These are phyloP conservation scores for Lachnellula cervina DNA, from an alignment of 2,329 filamentous ascomycete genomes.

Conservation along the genomic window DNA sequence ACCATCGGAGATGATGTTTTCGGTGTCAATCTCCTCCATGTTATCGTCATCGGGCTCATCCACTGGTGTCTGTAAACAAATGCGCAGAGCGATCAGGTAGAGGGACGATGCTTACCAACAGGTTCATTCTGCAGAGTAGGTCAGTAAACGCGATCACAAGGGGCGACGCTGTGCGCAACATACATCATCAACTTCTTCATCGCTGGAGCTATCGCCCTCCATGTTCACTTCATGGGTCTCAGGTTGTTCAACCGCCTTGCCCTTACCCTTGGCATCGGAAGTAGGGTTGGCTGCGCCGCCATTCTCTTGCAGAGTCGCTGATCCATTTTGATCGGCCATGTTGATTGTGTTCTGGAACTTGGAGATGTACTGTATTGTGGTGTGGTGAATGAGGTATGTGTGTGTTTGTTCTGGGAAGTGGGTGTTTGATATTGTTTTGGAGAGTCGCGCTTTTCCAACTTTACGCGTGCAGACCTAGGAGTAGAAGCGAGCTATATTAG, in stretches of 20 bases:
- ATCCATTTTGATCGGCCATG: conserved; percentile 41
- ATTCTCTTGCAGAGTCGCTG: conserved; percentile 35
- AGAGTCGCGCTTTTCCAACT: too few relatives aligned
- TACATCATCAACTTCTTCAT: conserved; percentile 63
- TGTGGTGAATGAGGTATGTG: neutral
- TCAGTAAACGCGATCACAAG: conserved; percentile 8
- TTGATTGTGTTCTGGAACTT: conserved; percentile 25
- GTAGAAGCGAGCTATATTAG: too few relatives aligned
- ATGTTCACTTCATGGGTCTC: conserved; percentile 57
- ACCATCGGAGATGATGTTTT: conserved; percentile 76
- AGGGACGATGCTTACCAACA: conserved; percentile 23
- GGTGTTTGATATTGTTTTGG: too few relatives aligned
- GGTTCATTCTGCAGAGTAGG: conserved; percentile 14
- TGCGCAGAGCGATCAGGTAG: conserved; percentile 11
- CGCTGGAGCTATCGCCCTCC: conserved; percentile 64
- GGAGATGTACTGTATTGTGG: neutral
- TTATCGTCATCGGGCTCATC: conserved; percentile 75
- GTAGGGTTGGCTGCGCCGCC: conserved; percentile 35
- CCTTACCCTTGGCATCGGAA: conserved; percentile 74
- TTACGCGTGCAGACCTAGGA: too few relatives aligned
- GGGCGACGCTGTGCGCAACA: conserved; percentile 28
- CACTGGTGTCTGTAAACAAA: conserved; percentile 34
- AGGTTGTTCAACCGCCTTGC: conserved; percentile 59
- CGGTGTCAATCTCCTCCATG: conserved; percentile 84
- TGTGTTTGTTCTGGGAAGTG: neutral